A percentile compares a stretch with the other conserved stretches of the same genome.
These are phyloP conservation scores for Raddia guianensis DNA, from an alignment of 176 grass and related monocot genomes.

Conservation along the genomic window DNA sequence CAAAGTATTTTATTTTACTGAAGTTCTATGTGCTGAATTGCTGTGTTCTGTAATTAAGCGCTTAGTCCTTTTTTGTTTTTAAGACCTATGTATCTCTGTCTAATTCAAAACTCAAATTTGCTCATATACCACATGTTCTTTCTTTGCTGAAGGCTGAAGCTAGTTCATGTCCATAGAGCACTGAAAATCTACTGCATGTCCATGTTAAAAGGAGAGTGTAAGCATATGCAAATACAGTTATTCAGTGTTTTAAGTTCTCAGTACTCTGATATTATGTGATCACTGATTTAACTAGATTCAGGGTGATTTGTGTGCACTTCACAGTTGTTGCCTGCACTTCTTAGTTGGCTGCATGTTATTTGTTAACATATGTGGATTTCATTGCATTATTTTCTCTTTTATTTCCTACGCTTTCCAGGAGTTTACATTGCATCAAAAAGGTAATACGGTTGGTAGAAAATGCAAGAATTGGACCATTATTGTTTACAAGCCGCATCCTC, in stretches of 20 bases:
- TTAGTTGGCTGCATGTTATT: conserved; percentile 1
- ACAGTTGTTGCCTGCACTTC: background rate
- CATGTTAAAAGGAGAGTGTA: conserved; percentile 6
- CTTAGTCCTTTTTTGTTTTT: background rate
- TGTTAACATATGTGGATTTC: conserved; percentile 2
- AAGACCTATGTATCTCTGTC: background rate
- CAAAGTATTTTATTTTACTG: background rate
- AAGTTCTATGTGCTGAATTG: background rate
- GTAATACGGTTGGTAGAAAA: conserved; percentile 17
- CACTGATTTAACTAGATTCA: conserved; percentile 11
- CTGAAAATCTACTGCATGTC: background rate
- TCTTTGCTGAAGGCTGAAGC: background rate
- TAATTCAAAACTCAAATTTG: background rate
- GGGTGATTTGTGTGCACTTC: background rate
- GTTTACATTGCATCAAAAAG: background rate
- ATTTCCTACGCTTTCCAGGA: background rate
- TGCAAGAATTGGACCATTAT: background rate
- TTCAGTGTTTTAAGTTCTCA: background rate
- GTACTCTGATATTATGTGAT: background rate
- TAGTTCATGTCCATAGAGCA: background rate
- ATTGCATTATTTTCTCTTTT: conserved; percentile 29
- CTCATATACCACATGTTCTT: background rate
- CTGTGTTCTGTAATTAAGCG: background rate
- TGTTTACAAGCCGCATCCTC: background rate
- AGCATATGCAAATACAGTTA: background rate